Base-by-base conservation (phyloP, 768 basidiomycete species). In the Albatrellus ellisii region DNA sequence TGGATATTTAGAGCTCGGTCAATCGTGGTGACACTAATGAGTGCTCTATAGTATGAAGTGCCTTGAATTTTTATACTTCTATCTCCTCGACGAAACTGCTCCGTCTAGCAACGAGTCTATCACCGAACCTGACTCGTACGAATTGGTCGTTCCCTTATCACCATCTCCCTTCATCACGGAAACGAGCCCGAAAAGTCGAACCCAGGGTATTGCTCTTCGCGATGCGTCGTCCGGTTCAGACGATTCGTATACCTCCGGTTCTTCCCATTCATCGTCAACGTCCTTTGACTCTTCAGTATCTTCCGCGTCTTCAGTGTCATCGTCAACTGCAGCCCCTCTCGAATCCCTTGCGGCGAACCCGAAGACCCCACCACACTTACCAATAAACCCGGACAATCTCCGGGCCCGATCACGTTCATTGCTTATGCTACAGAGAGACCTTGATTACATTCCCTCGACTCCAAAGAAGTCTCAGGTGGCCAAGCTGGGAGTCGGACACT, bases 31-130 rank as follows among this genome's bases (percentile, higher is more conserved):
- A 31, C 33, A n/a, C 6, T 35, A 29, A 39, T 28, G 20, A 15
- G 10, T 15, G 17, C 15, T 12, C 7, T 26, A 17, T 52, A 94
- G 91, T 52, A 94, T 95, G 84, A 94, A 94, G 64, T 94, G 89
- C 47, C 67, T 97, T 14, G 92, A 95, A 56, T 91, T 95, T 52
- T 62, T 97, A 12, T 94, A 94, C 59, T 95, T 92, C 59, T 97
- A 97, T 58, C 68, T 97, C 6, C 67, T 94, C 34, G 91, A 92
- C 46, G 91, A 95, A 55, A 75, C 73, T 1, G 55, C 62, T 5
- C 41, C 59, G 18, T 49, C 36, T 48, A 8, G 47, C 51, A 40
- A 34, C 28, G 44, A 49, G 17, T 44, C 49, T 3, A 43, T 37
- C 32, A 47, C 45, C 28, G 41, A 50, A 34, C 29, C 45, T 14